A percentile compares a stretch with the other conserved stretches of the same genome.
phyloP scores from a whole-genome alignment of 1,284 basidiomycete genomes.

The Coniferiporia sulphurascens region DNA sequence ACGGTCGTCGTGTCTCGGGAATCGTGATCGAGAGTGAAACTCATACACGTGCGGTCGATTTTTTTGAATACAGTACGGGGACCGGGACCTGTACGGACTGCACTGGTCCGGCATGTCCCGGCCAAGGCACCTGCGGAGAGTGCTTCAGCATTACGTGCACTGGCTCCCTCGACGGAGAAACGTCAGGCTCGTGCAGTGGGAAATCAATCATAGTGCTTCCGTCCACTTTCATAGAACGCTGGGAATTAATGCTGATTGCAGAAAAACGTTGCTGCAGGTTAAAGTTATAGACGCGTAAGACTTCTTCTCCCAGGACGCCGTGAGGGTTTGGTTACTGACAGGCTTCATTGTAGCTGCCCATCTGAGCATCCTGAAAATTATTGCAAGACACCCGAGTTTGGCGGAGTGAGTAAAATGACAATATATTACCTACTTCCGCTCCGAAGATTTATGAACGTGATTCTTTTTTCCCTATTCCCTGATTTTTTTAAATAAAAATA shows the following conservation, averaged over 20 bases:
- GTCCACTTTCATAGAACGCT: background rate
- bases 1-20: background rate
- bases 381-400: conserved; percentile 1
- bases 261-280: background rate
- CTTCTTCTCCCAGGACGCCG: background rate
- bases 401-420: background rate
- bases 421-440: background rate
- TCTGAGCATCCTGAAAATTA: background rate
- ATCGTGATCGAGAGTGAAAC: no score
- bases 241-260: background rate
- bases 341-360: background rate
- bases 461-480: background rate
- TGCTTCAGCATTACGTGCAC: background rate
- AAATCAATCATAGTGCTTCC: background rate
- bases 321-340: background rate
- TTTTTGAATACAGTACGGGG: background rate
- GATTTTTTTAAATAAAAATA: background rate
- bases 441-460: background rate
- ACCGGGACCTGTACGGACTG: background rate
- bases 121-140: background rate
- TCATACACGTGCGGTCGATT: background rate
- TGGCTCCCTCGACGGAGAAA: background rate
- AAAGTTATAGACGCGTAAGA: background rate
- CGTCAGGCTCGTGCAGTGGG: background rate
- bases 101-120: background rate